Evolutionary conservation across 208 protist genomes (phyloP).

Genomic region (Acanthamoeba pearcei): DNA sequence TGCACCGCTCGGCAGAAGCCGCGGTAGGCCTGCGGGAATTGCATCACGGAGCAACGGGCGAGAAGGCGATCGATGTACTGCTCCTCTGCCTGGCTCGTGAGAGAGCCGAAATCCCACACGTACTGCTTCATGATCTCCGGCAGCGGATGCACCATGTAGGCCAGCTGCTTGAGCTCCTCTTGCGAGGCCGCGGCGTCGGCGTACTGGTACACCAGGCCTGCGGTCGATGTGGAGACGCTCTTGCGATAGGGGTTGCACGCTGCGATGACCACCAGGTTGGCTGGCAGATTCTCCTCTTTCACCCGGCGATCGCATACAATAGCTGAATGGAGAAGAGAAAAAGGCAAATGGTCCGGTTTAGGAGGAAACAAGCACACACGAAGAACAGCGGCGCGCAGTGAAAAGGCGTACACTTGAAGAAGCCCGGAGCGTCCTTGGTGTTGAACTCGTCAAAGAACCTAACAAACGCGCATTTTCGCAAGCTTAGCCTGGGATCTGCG

Average conservation of each 20-base stretch:
- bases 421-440: constrained; percentile 8
- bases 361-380: neutral
- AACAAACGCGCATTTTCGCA: too few relatives aligned
- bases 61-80: constrained; percentile 41
- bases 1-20: neutral
- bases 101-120: constrained; percentile 74
- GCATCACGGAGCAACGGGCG: neutral
- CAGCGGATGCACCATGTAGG: constrained; percentile 68
- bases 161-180: constrained; percentile 59
- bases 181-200: neutral
- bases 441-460: constrained; percentile 76
- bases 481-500: neutral
- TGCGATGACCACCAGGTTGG: constrained; percentile 59
- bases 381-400: neutral
- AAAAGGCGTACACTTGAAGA: constrained; percentile 62
- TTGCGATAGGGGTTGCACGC: constrained; percentile 74
- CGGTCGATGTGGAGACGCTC: neutral
- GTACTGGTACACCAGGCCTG: constrained; percentile 40
- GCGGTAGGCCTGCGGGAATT: neutral
- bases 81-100: constrained; percentile 19
- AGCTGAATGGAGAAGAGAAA: constrained; percentile 2
- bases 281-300: constrained; percentile 13
- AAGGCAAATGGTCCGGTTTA: neutral
- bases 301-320: constrained; percentile 29
- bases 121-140: constrained; percentile 68